Base-by-base conservation (phyloP, 2,329 filamentous ascomycete genomes). In the Rasamsonia emersonii region DNA sequence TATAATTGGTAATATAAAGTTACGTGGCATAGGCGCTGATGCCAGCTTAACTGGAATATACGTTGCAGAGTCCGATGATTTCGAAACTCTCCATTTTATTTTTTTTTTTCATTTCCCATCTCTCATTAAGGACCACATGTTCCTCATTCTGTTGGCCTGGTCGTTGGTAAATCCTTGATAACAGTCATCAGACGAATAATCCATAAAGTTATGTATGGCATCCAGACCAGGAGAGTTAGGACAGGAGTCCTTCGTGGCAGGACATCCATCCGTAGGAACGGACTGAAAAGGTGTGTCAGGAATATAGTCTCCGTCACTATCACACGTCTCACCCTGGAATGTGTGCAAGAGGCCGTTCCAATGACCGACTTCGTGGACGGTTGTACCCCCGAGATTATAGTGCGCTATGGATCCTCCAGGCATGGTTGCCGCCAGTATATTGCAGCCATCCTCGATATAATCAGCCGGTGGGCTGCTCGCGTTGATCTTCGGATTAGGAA, bases 241-340 rank as follows among this genome's bases (percentile, higher is more conserved):
- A 44, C 71, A 76, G 11, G 59, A 68, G 43, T 69, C 61, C 52
- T 73, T 73, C 3, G 44, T 49, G 1, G 40, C 44, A 1, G 71
- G 73, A 49, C 73, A 77, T 1, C 70, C 70, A 39, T 67, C 63
- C n/a, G 72, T 76, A n/a, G 57, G 82, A 27, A 65, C 79, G 44
- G 39, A 63, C 40, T 65, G 56, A 38, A 62, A 56, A 9, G 64
- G 59, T 10, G 64, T 67, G 36, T 67, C 64, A 13, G 50, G 42
- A 13, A 66, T 58, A 35, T 59, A 63, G 37, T 67, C 64, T 1
- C 64, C 62, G 4, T 50, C 44, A 33, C 58, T 54, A 14, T 36
- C 38, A 33, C 60, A 64, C 3, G 51, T 58, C 19, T 56, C 51
- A 0, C 53, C 59, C 37, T 64, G 55, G 27, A 66, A 67, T 1